Evolutionary conservation across 805 yeast species (phyloP), one percentile per base, ranked within the genome.

Genomic region (Candida mattraensis): DNA sequence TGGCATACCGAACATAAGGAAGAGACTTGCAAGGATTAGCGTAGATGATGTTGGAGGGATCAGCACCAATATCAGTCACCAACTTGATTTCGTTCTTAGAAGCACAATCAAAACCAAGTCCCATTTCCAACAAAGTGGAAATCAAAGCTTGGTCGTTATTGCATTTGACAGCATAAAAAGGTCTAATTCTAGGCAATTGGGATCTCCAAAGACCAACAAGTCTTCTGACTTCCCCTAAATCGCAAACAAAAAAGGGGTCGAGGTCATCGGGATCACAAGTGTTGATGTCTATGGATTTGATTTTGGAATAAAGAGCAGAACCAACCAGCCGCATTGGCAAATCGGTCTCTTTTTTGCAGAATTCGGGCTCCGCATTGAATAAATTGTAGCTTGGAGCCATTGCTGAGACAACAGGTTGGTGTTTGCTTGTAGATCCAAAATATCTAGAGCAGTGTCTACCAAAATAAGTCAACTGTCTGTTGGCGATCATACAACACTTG

Each of bases 131-230:
- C 48, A 91, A 69, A 18, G 72, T 59, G 31, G 64, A 55, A 45
- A 91, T 58, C 9, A 91, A 78, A 37, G 64, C 64, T 5, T 64
- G 50, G 56, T 87, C 80, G 24, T 88, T 83, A 67, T 91, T 91
- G 66, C 98, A 91, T 64, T 91, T 91, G 49, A 91, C 93, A 13
- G 99, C 99, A 62, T 89, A 91, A 55, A 74, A 82, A n/a, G 97
- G 96, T 38, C 75, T 73, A 23, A 91, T 81, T 28, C 80, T 67
- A 14, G 96, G 95, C 52, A 91, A 68, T 24, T 67, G 58, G 15
- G 48, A 33, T 18, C 58, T 54, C 97, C 98, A 91, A 25, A 76
- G 65, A n/a, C 60, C 44, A 42, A 70, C 71, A 36, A 87, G 70
- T 39, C 80, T 70, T 41, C 67, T 67, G 22, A 93, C 73, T 51